Evolutionary conservation across 2,329 filamentous ascomycete species (phyloP).

Genomic region (Amauroascus verrucosus): DNA sequence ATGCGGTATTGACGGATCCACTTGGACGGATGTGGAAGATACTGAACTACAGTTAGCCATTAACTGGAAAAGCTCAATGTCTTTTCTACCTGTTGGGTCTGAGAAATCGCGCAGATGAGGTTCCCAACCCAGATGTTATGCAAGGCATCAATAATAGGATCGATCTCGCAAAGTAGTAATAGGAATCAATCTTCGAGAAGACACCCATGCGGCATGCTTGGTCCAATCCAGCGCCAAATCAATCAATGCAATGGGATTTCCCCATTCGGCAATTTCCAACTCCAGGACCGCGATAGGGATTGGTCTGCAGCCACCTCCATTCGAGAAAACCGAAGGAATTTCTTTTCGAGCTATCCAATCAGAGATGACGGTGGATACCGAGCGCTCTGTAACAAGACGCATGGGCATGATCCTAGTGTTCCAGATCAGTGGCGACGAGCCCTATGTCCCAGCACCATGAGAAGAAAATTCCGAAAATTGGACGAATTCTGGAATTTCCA

Average conservation of each 20-base stretch:
- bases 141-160: background rate
- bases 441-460: background rate
- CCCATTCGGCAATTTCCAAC: background rate
- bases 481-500: constrained; percentile 1
- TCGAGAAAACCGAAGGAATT: background rate
- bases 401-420: background rate
- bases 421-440: background rate
- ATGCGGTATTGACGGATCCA: background rate
- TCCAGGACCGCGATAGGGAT: background rate
- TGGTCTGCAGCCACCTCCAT: background rate
- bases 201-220: background rate
- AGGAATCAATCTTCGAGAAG: background rate
- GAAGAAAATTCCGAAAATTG: background rate
- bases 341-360: background rate
- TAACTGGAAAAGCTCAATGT: no score
- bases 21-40: background rate
- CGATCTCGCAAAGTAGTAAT: background rate
- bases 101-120: background rate
- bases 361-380: background rate
- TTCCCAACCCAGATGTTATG: background rate
- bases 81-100: background rate
- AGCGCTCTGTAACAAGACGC: background rate
- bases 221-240: background rate
- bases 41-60: no score
- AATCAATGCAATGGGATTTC: background rate